Evolutionary conservation across 2,329 filamentous ascomycete genomes (phyloP), one percentile per base, ranked within the genome.

Genomic region (Samsoniella hepiali): DNA sequence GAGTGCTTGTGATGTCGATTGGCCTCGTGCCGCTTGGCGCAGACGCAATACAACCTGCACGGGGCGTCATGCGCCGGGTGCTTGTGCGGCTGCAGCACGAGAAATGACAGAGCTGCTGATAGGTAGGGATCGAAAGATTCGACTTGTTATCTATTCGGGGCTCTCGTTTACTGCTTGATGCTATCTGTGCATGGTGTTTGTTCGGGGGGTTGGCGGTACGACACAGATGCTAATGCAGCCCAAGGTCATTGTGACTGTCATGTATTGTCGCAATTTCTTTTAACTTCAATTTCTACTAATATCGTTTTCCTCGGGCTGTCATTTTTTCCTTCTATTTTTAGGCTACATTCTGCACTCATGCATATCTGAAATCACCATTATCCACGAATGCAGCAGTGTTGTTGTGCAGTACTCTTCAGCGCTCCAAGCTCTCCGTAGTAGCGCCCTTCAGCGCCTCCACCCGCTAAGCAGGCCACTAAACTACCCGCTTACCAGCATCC

Each of bases 1-100:
- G 57, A 34, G 45, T 40, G 44, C 57, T 58, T 40, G 57, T 59
- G 44, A 59, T 60, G 15, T 44, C 47, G n/a, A 5, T 29, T 34
- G 58, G 47, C 49, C 58, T 53, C 58, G 58, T 60, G 58, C 58
- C 29, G 36, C 47, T 60, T 60, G 58, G 58, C 58, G 57, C 32
- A 60, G 58, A 53, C 31, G 58, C 58, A 60, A 42, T 60, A 40
- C 58, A 29, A 53, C 58, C 36, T 60, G 47, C 22, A 27, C 31
- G 49, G n/a, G 17, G 22, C 38, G 38, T 53, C 58, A 60, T 60
- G 47, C 57, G 47, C 49, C 34, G 49, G 22, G 49, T 34, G n/a
- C n/a, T 22, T 53, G 29, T 53, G 49, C 17, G 29, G 27, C 15
- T 53, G 29, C 11, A 47, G 17, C 49, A 38, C 36, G 31, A 44